phyloP scores from a whole-genome alignment of 2,329 filamentous ascomycete species.

The Apiospora kogelbergensis region DNA sequence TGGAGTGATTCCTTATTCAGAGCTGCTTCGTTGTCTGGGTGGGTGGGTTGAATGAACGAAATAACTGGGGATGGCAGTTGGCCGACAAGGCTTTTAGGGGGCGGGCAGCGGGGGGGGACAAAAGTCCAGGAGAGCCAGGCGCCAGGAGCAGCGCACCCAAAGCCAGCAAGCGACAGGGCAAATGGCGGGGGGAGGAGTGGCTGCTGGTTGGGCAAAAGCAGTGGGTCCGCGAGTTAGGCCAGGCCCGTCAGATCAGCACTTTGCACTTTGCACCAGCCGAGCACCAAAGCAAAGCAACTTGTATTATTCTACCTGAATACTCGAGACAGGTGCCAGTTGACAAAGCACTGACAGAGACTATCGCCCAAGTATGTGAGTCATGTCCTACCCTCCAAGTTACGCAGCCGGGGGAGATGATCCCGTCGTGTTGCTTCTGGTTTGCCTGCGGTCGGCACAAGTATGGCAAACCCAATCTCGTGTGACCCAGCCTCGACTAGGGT shows the following conservation, averaged over 20 bases:
- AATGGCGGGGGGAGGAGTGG: neutral
- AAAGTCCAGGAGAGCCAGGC: too few species aligned
- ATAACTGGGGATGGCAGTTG: constrained; percentile 3
- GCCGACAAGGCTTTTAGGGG: neutral
- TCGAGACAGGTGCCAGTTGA: neutral
- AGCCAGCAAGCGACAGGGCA: neutral
- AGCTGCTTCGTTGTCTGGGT: neutral
- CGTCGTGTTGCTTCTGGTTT: too few species aligned
- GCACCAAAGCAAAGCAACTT: neutral
- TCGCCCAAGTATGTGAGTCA: neutral
- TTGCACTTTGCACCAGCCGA: too few species aligned
- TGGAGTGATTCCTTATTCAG: neutral
- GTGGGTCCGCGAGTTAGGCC: neutral
- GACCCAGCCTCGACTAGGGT: constrained; percentile 1
- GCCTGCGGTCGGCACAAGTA: too few species aligned
- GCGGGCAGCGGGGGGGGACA: neutral
- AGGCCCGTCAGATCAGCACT: neutral
- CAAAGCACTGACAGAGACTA: neutral
- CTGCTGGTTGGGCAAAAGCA: neutral
- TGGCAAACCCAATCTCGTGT: neutral
- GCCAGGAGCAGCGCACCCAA: neutral
- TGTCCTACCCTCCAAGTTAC: neutral
- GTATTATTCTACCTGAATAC: neutral
- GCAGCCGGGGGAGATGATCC: neutral
- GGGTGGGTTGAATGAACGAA: neutral